These are phyloP conservation scores for Lactifluus volemus DNA, from an alignment of 768 basidiomycete species.

Conservation along the genomic window DNA sequence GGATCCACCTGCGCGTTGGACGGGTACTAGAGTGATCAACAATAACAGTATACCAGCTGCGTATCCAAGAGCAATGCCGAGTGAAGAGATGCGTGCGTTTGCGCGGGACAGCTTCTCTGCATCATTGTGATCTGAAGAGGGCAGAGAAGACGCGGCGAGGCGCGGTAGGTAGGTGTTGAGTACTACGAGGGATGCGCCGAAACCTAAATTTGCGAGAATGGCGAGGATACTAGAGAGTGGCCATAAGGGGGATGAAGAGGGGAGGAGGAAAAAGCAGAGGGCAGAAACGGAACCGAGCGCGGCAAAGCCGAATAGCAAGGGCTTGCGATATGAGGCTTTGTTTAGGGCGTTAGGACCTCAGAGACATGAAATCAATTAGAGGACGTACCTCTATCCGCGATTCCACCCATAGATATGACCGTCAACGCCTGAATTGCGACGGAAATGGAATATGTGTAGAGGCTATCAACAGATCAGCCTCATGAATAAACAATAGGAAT, in stretches of 20 bases:
- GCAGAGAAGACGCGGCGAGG: conserved; percentile 40
- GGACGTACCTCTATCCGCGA: conserved; percentile 80
- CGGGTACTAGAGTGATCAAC: conserved; percentile 68
- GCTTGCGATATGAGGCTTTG: conserved; percentile 62
- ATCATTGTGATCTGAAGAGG: conserved; percentile 29
- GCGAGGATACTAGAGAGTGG: conserved; percentile 58
- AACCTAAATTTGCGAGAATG: conserved; percentile 73
- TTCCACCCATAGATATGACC: conserved; percentile 88
- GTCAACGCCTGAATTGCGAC: conserved; percentile 89
- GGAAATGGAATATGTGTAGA: conserved; percentile 82
- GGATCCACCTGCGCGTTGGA: conserved; percentile 60
- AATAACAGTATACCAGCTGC: conserved; percentile 72
- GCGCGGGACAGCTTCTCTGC: conserved; percentile 54
- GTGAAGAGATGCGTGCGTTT: conserved; percentile 75
- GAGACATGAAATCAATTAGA: background rate
- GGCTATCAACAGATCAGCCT: conserved; percentile 33
- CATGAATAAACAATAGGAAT: background rate
- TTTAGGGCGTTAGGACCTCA: conserved; percentile 10
- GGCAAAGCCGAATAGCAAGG: conserved; percentile 69
- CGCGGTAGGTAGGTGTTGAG: conserved; percentile 83
- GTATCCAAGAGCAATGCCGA: conserved; percentile 84
- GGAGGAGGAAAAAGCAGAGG: conserved; percentile 60
- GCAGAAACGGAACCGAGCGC: conserved; percentile 60
- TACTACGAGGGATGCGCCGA: conserved; percentile 80
- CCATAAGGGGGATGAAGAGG: conserved; percentile 67